Evolutionary conservation across 257 asterid genomes (phyloP).

Genomic region (Solanum neorickii): DNA sequence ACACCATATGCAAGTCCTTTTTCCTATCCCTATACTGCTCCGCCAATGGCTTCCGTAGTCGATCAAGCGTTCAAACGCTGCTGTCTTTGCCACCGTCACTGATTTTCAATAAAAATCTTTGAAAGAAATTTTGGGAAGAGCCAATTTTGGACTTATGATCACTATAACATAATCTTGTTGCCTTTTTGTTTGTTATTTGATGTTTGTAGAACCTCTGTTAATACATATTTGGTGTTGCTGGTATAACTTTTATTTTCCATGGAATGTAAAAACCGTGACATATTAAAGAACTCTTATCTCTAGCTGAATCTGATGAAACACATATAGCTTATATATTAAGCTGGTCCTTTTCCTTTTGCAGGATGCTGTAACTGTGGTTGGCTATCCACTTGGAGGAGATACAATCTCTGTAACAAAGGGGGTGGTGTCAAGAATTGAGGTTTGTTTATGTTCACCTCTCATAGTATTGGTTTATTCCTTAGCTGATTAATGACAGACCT

Average conservation of each 20-base stretch:
- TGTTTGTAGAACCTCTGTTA: neutral
- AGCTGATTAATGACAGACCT: neutral
- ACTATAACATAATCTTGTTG: neutral
- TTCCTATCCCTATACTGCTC: neutral
- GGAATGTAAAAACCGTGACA: neutral
- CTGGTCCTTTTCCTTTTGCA: constrained; percentile 18
- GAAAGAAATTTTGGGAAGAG: neutral
- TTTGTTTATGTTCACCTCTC: constrained; percentile 17
- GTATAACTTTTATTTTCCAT: neutral
- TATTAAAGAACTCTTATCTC: neutral
- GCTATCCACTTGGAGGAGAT: constrained; percentile 98
- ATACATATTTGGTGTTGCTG: neutral
- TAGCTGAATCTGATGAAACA: neutral
- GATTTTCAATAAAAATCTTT: neutral
- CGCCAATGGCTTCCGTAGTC: neutral
- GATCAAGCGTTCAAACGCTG: neutral
- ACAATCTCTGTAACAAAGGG: constrained; percentile 97
- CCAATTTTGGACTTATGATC: neutral
- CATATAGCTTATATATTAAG: neutral
- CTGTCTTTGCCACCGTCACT: neutral
- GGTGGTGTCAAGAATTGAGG: constrained; percentile 97
- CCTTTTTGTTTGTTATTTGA: neutral
- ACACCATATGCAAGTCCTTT: neutral
- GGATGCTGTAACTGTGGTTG: constrained; percentile 95
- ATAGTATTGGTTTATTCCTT: neutral